Percentiles rank a stretch among this genome's conserved stretches.
These are phyloP conservation scores for Acidiella bohemica DNA, from an alignment of 495 filamentous ascomycete genomes.

Conservation along the genomic window DNA sequence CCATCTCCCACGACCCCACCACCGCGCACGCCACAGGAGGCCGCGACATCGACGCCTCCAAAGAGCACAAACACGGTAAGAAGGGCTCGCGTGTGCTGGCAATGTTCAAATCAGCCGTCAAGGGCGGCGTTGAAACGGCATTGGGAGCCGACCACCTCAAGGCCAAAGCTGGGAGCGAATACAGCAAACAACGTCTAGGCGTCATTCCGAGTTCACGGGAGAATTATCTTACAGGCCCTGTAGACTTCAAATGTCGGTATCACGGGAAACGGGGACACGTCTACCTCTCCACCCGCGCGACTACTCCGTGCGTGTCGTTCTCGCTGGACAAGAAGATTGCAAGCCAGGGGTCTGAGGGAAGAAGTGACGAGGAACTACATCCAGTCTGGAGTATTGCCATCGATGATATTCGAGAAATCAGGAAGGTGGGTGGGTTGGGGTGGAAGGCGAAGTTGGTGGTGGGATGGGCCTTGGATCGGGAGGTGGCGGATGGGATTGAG, in stretches of 20 bases:
- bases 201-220: slow-evolving; percentile 42
- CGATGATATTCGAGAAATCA: slow-evolving; percentile 51
- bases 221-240: slow-evolving; percentile 42
- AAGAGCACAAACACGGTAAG: slow-evolving; percentile 30
- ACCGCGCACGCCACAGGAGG: slow-evolving; percentile 24
- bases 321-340: slow-evolving; percentile 32
- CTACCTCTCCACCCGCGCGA: slow-evolving; percentile 49
- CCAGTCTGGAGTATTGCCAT: slow-evolving; percentile 46
- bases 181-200: slow-evolving; percentile 59
- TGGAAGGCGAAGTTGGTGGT: slow-evolving; percentile 82
- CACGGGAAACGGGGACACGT: slow-evolving; percentile 58
- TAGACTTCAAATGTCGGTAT: slow-evolving; percentile 61
- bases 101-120: slow-evolving; percentile 58
- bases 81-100: slow-evolving; percentile 42
- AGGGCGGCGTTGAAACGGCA: slow-evolving; percentile 51
- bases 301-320: slow-evolving; percentile 48
- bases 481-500: slow-evolving; percentile 67
- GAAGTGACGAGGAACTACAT: slow-evolving; percentile 36
- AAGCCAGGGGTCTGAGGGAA: slow-evolving; percentile 37
- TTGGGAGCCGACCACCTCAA: slow-evolving; percentile 56
- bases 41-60: slow-evolving; percentile 28
- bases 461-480: slow-evolving; percentile 63
- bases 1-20: slow-evolving; percentile 29
- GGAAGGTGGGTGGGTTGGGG: slow-evolving; percentile 72
- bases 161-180: slow-evolving; percentile 49